Evolutionary conservation across 805 yeast genomes (phyloP), one percentile per base, ranked within the genome.

Genomic region (Blastobotrys mokoenaii): DNA sequence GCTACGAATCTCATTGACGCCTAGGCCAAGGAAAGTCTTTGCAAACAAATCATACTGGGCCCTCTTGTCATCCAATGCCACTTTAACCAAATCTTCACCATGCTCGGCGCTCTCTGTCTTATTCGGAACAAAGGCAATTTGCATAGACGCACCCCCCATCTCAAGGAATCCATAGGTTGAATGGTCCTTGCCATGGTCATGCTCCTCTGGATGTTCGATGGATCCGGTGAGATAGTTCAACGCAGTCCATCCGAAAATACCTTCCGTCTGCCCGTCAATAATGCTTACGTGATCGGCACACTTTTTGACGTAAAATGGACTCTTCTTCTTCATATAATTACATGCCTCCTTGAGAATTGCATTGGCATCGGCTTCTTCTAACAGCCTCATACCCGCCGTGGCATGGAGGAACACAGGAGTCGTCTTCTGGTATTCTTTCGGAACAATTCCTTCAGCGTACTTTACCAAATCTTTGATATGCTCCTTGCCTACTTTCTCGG

Each of bases 91-190:
- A 60, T 88, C 95, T 44, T 89, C 89, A 35, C 66, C 60, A 61
- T 87, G 95, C 50, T 73, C 73, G 18, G 61, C 65, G 5, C 82
- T 63, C 50, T 86, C 88, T n/a, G 73, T 68, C 3, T 57, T 51
- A 35, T 73, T 71, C 0, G 97, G 97, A 8, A 84, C 88, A 71
- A 89, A 93, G 6, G 97, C 95, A 17, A 93, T 77, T 59, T 93
- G 98, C 0, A 96, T 87, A 1, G 96, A 87, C 0, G 98, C 98
- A 11, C 99, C 99, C 11, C 99, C 99, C 99, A 93, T 93, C 63
- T 93, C 99, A 90, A 93, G 82, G 56, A 93, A 90, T 3, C 98
- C 98, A 52, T 75, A 81, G 0, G 96, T 79, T 1, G 62, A 58
- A 27, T 38, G 41, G 12, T 59, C 61, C 2, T 51, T 44, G 20